Conservation (phyloP, 2,329 filamentous ascomycete species). For the Fusarium aywerte region DNA sequence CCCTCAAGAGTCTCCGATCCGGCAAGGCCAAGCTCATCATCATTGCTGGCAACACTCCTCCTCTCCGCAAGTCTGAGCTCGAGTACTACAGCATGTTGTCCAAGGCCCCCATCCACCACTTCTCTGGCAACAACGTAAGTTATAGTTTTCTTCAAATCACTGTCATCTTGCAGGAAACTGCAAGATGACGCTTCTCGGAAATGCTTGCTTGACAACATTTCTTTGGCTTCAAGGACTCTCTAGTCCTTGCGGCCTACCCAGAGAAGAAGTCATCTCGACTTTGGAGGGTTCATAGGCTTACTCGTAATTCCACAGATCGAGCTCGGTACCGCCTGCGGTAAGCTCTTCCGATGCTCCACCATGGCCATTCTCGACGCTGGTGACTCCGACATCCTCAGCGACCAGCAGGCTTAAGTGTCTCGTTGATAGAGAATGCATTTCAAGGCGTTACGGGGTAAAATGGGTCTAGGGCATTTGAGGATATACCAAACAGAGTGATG, state of each 20-base stretch:
- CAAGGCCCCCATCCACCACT: constrained; percentile 98
- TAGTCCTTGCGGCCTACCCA: constrained; percentile 69
- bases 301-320: constrained; percentile 79
- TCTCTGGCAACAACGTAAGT: constrained; percentile 98
- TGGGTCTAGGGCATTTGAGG: constrained; percentile 50
- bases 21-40: constrained; percentile 99
- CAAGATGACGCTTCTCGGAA: constrained; percentile 44
- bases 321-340: constrained; percentile 97
- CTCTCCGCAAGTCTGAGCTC: constrained; percentile 96
- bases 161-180: constrained; percentile 34
- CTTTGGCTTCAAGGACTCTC: constrained; percentile 38
- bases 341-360: constrained; percentile 97
- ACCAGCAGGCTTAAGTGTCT: constrained; percentile 70
- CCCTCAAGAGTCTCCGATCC: constrained; percentile 86
- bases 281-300: constrained; percentile 86
- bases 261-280: constrained; percentile 88
- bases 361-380: constrained; percentile 97
- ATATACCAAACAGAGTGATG: constrained; percentile 53
- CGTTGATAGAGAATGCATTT: constrained; percentile 45
- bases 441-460: constrained; percentile 59
- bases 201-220: constrained; percentile 34
- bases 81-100: constrained; percentile 95
- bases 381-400: constrained; percentile 96
- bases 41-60: constrained; percentile 92
- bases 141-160: constrained; percentile 36